These are phyloP conservation scores for Pisolithus tinctorius DNA, from an alignment of 768 basidiomycete species.

Conservation along the genomic window DNA sequence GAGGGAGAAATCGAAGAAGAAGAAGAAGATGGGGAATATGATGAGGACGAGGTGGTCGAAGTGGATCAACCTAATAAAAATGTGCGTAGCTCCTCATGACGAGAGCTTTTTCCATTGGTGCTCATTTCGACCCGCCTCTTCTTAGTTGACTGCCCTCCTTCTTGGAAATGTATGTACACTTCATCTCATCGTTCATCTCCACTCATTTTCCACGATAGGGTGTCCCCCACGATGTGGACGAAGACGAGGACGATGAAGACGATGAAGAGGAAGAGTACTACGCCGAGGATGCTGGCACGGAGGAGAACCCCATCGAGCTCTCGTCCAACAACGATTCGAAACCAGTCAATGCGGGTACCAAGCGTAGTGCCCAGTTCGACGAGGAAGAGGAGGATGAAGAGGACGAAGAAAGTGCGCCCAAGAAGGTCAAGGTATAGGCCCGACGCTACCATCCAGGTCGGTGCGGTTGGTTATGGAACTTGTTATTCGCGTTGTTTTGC, in stretches of 20 bases:
- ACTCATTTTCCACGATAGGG: too few species aligned
- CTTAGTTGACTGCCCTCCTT: too few species aligned
- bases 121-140: too few species aligned
- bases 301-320: constrained; percentile 3
- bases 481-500: neutral
- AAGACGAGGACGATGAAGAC: constrained; percentile 14
- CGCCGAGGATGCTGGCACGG: constrained; percentile 3
- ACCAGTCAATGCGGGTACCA: constrained; percentile 12
- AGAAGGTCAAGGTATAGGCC: constrained; percentile 22
- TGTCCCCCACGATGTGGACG: constrained; percentile 3
- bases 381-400: constrained; percentile 7
- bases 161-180: too few species aligned
- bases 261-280: constrained; percentile 20
- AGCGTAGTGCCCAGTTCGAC: constrained; percentile 14
- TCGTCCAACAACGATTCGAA: neutral
- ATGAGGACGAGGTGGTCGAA: too few species aligned
- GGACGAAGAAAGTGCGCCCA: constrained; percentile 7
- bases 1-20: constrained; percentile 1
- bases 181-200: too few species aligned
- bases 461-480: neutral
- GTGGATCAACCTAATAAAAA: too few species aligned
- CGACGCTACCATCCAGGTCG: neutral
- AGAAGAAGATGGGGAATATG: constrained; percentile 17
- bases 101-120: too few species aligned
- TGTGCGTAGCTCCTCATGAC: too few species aligned